Evolutionary conservation across 176 grass and related monocot species (phyloP).

Genomic region (Olyra latifolia): DNA sequence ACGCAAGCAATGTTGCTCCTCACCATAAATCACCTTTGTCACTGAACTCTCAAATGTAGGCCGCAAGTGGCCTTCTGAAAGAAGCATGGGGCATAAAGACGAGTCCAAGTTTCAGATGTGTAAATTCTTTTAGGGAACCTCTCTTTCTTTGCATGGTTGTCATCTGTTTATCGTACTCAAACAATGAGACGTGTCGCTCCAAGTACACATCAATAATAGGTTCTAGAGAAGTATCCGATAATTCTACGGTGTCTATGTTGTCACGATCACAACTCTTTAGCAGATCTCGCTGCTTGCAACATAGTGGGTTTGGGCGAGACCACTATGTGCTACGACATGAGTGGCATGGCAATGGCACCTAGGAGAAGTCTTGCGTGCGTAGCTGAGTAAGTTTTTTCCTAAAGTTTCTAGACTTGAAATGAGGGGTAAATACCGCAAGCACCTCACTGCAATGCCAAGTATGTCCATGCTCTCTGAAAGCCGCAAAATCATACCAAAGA

Average conservation of each 20-base stretch:
- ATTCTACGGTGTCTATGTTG: not conserved
- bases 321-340: not conserved
- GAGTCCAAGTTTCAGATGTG: not conserved
- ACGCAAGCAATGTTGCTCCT: not conserved
- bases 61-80: not conserved
- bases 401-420: not conserved
- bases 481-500: not conserved
- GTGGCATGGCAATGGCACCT: not conserved
- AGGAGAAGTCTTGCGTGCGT: not conserved
- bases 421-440: not conserved
- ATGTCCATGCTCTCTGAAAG: conserved; percentile 23
- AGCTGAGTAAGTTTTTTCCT: not conserved
- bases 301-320: not conserved
- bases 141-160: not conserved
- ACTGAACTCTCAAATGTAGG: not conserved
- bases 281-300: not conserved
- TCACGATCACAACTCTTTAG: not conserved
- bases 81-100: not conserved
- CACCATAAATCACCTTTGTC: not conserved
- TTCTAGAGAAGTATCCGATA: not conserved
- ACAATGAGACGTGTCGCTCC: not conserved
- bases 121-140: not conserved
- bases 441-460: not conserved
- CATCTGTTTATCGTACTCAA: not conserved
- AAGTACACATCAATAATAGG: not conserved